Evolutionary conservation across 495 filamentous ascomycete genomes (phyloP), one percentile per base, ranked within the genome.

Genomic region (Elasticomyces elasticus): DNA sequence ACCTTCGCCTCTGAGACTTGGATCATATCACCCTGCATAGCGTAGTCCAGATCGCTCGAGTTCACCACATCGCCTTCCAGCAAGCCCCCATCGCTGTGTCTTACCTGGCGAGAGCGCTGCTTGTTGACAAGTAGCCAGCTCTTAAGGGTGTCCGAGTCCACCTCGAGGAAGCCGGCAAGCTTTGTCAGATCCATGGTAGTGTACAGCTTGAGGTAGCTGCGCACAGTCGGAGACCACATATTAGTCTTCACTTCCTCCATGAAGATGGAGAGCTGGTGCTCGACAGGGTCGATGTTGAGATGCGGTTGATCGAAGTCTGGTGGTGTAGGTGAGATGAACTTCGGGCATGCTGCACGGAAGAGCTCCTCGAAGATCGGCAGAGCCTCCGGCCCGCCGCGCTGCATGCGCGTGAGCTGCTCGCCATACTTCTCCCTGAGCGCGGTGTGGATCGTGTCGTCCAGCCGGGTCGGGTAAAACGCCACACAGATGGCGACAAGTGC

Each of bases 121-220:
- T 98, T 98, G 76, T 94, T 97, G 38, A 98, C 88, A 37, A 97
- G 72, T 45, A 98, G 74, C 82, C 88, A 92, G 31, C 82, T 82
- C 59, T 92, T 78, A 62, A 98, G 76, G 71, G 90, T 84, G 71
- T 97, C 94, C 3, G 90, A 85, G 68, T 94, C 81, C 42, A 95
- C 87, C 59, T 96, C 90, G 44, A 98, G 77, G 80, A 98, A 97
- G 49, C 89, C 89, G 52, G 92, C 91, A 51, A 98, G 80, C 74
- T 98, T 98, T 76, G 94, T 91, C 58, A 98, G 75, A 66, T 98
- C 92, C 88, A 97, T 96, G 57, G 94, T 98, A 37, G 94, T 97
- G 78, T 98, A 98, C 51, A 98, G 88, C 68, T 94, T 92, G 54
- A 98, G 80, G 76, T 97, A 98, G 50, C 90, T 95, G 74, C 91